Evolutionary conservation across 225 moss, liverwort and hornwort genomes (phyloP), one percentile per base, ranked within the genome.

Genomic region (Physcomitrium patens): DNA sequence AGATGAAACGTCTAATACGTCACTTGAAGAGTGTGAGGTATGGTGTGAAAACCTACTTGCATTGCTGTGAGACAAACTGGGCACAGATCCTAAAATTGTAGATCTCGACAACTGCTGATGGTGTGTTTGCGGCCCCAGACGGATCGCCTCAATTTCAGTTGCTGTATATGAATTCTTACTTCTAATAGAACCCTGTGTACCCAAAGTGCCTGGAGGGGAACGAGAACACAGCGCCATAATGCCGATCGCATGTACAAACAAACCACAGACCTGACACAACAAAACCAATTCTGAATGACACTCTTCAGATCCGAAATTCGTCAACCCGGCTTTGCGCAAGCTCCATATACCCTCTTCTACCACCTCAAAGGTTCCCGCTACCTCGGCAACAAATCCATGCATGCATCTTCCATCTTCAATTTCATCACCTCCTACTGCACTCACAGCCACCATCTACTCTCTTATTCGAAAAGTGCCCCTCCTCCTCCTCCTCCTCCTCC

Each of bases 191-290:
- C 84, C 74, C 75, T 82, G 89, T 0, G 86, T 78, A 59, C 86
- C 76, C 89, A 89, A 92, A 17, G 84, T 70, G 24, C 89, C 77
- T 55, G 92, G 92, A 55, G 94, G 90, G 22, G 92, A 95, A 78
- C 95, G 90, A 64, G 95, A 93, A 75, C 89, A 91, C 72, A 93
- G 48, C 68, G 82, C 84, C 83, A 95, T 88, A 50, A 80, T 59
- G 37, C 84, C 92, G 77, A 86, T 86, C 87, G 91, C 88, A 7
- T 82, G 86, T 59, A 8, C 12, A 70, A 27, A 47, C 4, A 37
- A 14, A 31, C 27, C 55, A 16, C 37, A 27, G 37, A 60, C 8
- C 63, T n/a, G 51, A 23, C 45, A 61, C 56, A 65, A 9, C 45
- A 66, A 10, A 6, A 65, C 26, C 31, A 58, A 19, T 24, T 23